These are phyloP conservation scores for Cladorrhinum sp. DNA, from an alignment of 2,329 filamentous ascomycete genomes.

Conservation along the genomic window DNA sequence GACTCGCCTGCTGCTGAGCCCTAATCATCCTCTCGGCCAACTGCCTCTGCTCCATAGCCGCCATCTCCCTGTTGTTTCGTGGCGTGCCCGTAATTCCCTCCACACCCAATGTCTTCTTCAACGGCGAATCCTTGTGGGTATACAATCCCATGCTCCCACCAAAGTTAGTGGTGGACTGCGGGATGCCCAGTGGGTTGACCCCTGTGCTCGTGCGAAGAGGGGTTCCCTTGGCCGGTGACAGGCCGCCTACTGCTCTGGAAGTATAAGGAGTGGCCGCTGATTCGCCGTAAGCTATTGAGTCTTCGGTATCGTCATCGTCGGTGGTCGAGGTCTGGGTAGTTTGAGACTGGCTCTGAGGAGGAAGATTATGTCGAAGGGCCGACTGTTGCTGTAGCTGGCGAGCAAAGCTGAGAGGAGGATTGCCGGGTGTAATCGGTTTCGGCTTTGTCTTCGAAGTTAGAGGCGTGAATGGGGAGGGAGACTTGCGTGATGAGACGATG, in stretches of 20 bases:
- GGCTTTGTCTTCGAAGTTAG: conserved; percentile 19
- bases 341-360: background rate
- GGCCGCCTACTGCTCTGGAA: conserved; percentile 9
- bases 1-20: conserved; percentile 41
- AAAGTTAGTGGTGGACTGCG: conserved; percentile 30
- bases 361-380: background rate
- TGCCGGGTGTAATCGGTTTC: conserved; percentile 4
- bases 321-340: background rate
- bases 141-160: conserved; percentile 80
- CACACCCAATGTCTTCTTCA: conserved; percentile 72
- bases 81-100: conserved; percentile 55
- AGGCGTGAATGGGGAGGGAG: conserved; percentile 43
- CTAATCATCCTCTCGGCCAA: conserved; percentile 34
- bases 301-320: conserved; percentile 5
- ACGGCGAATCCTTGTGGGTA: conserved; percentile 74
- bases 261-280: conserved; percentile 4
- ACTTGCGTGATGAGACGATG: conserved; percentile 29
- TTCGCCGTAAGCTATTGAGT: background rate
- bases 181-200: conserved; percentile 9
- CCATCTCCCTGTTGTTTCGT: conserved; percentile 61
- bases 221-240: conserved; percentile 24
- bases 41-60: conserved; percentile 51
- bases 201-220: conserved; percentile 23
- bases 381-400: background rate
- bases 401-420: conserved; percentile 17